phyloP scores from a whole-genome alignment of 768 basidiomycete genomes.

The Leccinum boreale region DNA sequence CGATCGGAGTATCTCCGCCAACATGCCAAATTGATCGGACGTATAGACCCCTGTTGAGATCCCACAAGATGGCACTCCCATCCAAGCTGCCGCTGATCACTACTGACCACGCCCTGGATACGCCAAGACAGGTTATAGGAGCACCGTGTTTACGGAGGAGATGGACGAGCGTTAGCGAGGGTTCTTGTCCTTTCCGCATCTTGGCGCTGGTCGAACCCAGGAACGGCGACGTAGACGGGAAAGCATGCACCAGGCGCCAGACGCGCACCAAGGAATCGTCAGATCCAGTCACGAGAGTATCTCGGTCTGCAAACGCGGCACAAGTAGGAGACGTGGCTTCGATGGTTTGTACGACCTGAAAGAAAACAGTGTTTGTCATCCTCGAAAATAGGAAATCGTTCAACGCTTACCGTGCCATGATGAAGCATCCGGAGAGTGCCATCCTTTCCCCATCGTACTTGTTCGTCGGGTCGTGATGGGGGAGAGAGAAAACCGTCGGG shows the following conservation, averaged over 20 bases:
- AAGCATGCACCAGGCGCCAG: conserved; percentile 59
- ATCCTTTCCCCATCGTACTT: conserved; percentile 63
- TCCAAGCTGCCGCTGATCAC: conserved; percentile 83
- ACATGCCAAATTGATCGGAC: conserved; percentile 78
- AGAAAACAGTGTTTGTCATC: conserved; percentile 5
- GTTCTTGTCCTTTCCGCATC: conserved; percentile 21
- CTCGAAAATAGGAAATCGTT: neutral
- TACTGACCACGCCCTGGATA: conserved; percentile 80
- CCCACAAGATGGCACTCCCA: conserved; percentile 87
- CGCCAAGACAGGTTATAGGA: conserved; percentile 61
- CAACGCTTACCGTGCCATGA: conserved; percentile 53
- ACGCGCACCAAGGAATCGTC: conserved; percentile 78
- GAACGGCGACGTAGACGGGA: conserved; percentile 17
- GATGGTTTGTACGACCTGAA: conserved; percentile 68
- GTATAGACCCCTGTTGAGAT: conserved; percentile 80
- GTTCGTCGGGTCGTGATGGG: conserved; percentile 62
- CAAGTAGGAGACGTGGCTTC: conserved; percentile 73
- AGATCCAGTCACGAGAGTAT: conserved; percentile 75
- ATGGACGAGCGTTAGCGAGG: conserved; percentile 50
- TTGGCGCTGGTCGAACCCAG: conserved; percentile 14
- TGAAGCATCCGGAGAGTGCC: conserved; percentile 59
- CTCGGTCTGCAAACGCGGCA: conserved; percentile 73
- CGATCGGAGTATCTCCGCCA: conserved; percentile 15
- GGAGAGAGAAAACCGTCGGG: conserved; percentile 53
- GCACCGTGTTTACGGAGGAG: conserved; percentile 80